Evolutionary conservation across 805 yeast species (phyloP).

Genomic region (Teunomyces pallodes): DNA sequence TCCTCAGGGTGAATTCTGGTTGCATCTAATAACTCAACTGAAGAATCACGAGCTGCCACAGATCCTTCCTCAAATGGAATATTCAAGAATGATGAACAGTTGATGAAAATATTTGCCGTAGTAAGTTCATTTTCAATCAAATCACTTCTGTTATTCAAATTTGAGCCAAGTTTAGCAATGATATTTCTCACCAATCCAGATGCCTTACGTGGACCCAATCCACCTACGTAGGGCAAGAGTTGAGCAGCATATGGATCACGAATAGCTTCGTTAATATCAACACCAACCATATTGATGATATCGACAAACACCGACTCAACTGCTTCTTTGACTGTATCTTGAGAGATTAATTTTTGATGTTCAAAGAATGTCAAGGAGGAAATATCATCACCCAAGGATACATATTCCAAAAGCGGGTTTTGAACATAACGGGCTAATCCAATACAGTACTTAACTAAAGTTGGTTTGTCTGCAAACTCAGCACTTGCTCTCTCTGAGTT

Average conservation of each 20-base stretch:
- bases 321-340: slow-evolving; percentile 61
- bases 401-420: slow-evolving; percentile 88
- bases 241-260: slow-evolving; percentile 70
- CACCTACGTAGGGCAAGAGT: slow-evolving; percentile 75
- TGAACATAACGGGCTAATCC: slow-evolving; percentile 91
- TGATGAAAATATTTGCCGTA: slow-evolving; percentile 79
- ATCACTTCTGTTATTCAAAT: slow-evolving; percentile 67
- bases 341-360: slow-evolving; percentile 68
- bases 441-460: slow-evolving; percentile 77
- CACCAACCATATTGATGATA: slow-evolving; percentile 85
- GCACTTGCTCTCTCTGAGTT: slow-evolving; percentile 68
- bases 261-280: slow-evolving; percentile 88
- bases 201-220: slow-evolving; percentile 95
- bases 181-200: slow-evolving; percentile 80
- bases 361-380: slow-evolving; percentile 65
- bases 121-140: slow-evolving; percentile 78
- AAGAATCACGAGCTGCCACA: slow-evolving; percentile 51
- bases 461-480: slow-evolving; percentile 83
- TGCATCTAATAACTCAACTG: slow-evolving; percentile 81
- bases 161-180: slow-evolving; percentile 60
- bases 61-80: slow-evolving; percentile 64
- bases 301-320: slow-evolving; percentile 84
- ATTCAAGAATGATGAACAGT: slow-evolving; percentile 86
- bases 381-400: slow-evolving; percentile 74
- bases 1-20: slow-evolving; percentile 98